phyloP scores from a whole-genome alignment of 2,329 filamentous ascomycete species.

The Macroventuria anomochaeta region DNA sequence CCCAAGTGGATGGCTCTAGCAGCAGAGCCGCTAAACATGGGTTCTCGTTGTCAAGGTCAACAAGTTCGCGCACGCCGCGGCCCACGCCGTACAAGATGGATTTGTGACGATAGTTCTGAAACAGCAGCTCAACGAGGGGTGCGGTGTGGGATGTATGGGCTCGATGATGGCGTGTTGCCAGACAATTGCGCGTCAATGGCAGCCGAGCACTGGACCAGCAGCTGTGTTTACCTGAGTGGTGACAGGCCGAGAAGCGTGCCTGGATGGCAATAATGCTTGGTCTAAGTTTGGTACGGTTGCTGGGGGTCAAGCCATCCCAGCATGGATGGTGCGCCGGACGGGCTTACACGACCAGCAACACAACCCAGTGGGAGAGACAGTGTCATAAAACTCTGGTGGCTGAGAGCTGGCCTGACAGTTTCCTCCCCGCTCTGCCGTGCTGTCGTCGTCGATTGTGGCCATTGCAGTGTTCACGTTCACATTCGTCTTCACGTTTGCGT shows the following conservation, averaged over 20 bases:
- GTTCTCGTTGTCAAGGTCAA: slow-evolving; percentile 19
- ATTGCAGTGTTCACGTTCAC: too few relatives aligned
- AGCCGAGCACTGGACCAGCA: background rate
- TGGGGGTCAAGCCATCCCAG: slow-evolving; percentile 5
- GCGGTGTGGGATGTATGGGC: background rate
- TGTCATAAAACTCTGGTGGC: background rate
- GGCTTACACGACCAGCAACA: background rate
- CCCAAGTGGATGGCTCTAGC: slow-evolving; percentile 18
- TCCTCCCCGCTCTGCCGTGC: background rate
- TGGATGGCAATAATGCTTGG: slow-evolving; percentile 3
- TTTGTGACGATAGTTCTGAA: slow-evolving; percentile 18
- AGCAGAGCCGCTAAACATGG: slow-evolving; percentile 25
- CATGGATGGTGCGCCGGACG: slow-evolving; percentile 2
- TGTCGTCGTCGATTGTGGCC: too few relatives aligned
- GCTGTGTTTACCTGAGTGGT: background rate
- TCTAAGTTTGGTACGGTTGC: slow-evolving; percentile 13
- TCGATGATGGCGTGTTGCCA: background rate
- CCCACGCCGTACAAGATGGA: slow-evolving; percentile 12
- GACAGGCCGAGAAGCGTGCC: slow-evolving; percentile 14
- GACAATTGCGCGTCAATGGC: background rate
- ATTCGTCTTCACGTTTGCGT: too few relatives aligned
- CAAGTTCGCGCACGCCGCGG: slow-evolving; percentile 21
- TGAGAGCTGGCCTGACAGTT: background rate
- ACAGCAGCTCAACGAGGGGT: slow-evolving; percentile 19
- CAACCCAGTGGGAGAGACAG: background rate